These are phyloP conservation scores for Corrigiola litoralis DNA, from an alignment of 179 eudicot species.

Conservation along the genomic window DNA sequence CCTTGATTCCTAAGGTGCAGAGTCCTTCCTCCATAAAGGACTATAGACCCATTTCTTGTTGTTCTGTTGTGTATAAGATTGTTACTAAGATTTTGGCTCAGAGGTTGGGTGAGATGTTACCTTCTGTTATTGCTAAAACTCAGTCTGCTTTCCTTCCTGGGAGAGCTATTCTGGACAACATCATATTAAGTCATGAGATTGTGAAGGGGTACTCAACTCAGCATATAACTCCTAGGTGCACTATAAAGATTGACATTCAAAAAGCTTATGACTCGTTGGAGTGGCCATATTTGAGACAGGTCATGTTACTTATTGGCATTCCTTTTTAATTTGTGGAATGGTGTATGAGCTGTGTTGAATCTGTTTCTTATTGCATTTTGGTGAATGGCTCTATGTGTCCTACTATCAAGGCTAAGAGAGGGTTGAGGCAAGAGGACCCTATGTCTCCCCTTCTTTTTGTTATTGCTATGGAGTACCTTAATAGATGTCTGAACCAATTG, in stretches of 20 bases:
- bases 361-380: neutral
- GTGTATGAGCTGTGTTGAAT: neutral
- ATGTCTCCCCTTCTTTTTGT: no score
- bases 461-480: neutral
- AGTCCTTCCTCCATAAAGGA: neutral
- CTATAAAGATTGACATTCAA: no score
- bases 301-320: neutral
- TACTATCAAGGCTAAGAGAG: no score
- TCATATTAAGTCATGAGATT: neutral
- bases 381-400: neutral
- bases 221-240: neutral
- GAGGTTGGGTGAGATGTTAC: neutral
- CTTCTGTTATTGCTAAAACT: neutral
- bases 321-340: neutral
- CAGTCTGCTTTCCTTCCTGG: neutral
- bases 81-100: neutral
- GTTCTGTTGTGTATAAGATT: neutral
- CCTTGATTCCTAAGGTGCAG: neutral
- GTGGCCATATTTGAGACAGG: no score
- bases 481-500: neutral
- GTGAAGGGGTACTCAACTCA: neutral
- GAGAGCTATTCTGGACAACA: neutral
- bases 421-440: neutral
- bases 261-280: no score
- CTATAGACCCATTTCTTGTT: neutral